Conservation (phyloP, 805 yeast species). For the Kuraishia hungarica region DNA sequence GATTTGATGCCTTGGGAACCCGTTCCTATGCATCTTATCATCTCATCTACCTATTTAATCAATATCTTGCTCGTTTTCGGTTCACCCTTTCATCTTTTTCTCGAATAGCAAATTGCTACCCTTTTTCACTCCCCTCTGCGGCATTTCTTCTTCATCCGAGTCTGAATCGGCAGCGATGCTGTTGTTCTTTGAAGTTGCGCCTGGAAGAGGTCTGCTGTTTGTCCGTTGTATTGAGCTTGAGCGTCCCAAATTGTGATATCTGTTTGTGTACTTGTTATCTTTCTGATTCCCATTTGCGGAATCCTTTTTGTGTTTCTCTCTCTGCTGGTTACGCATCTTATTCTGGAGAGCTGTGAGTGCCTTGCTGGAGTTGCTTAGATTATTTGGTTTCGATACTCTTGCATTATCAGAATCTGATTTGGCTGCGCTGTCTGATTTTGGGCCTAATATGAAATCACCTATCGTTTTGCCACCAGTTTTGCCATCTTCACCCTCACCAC, state of each 20-base stretch:
- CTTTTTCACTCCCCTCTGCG: constrained; percentile 4
- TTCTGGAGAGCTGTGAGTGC: constrained; percentile 6
- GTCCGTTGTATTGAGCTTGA: not conserved
- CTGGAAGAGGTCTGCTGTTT: not conserved
- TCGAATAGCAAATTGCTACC: constrained; percentile 8
- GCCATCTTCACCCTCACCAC: not conserved
- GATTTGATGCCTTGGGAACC: not conserved
- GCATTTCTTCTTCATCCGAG: constrained; percentile 2
- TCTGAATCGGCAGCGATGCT: constrained; percentile 1
- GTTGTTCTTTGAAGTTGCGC: not conserved
- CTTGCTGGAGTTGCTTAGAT: not conserved
- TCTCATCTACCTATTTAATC: no score
- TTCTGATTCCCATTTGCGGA: not conserved
- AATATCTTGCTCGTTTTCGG: no score
- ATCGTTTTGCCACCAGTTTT: constrained; percentile 5
- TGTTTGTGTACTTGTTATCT: not conserved
- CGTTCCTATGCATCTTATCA: no score
- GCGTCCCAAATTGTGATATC: not conserved
- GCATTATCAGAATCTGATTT: constrained; percentile 1
- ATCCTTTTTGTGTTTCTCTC: constrained; percentile 1
- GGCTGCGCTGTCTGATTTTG: constrained; percentile 2
- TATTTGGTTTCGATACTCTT: constrained; percentile 4
- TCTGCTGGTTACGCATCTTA: constrained; percentile 6
- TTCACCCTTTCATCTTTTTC: not conserved
- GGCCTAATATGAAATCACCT: constrained; percentile 9